phyloP scores from a whole-genome alignment of 2,329 filamentous ascomycete species.

The Trichophyton rubrum region DNA sequence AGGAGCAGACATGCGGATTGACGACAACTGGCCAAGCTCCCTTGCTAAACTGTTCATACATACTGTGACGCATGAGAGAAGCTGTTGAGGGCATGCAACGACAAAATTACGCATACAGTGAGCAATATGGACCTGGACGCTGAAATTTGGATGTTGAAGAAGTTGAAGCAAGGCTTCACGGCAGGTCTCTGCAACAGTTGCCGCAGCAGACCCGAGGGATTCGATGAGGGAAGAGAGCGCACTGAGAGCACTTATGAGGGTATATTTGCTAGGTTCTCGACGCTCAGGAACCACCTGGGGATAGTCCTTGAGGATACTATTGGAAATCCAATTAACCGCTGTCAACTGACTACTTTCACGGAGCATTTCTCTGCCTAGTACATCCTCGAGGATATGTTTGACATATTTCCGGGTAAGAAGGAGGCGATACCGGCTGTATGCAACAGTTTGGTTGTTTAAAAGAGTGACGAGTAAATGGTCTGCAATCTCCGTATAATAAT shows the following conservation, averaged over 20 bases:
- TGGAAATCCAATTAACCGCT: conserved; percentile 69
- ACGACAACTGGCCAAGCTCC: conserved; percentile 65
- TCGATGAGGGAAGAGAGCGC: conserved; percentile 67
- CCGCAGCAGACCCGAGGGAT: conserved; percentile 70
- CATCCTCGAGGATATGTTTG: conserved; percentile 68
- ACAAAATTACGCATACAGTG: conserved; percentile 78
- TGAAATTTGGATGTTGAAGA: conserved; percentile 88
- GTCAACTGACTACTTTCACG: conserved; percentile 80
- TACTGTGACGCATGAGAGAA: conserved; percentile 80
- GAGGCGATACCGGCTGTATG: conserved; percentile 75
- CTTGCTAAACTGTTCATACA: conserved; percentile 92
- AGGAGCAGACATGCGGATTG: conserved; percentile 63
- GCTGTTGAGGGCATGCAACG: conserved; percentile 79
- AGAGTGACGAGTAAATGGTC: conserved; percentile 71
- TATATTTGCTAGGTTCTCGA: conserved; percentile 77
- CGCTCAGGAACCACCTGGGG: conserved; percentile 79
- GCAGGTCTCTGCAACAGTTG: conserved; percentile 65
- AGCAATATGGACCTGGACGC: conserved; percentile 82
- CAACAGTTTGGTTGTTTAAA: conserved; percentile 60
- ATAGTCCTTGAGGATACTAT: conserved; percentile 85
- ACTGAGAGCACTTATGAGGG: conserved; percentile 64
- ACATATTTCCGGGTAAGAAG: conserved; percentile 76
- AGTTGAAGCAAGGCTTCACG: conserved; percentile 82
- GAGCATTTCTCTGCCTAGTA: conserved; percentile 67
- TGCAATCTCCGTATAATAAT: conserved; percentile 68